phyloP scores from a whole-genome alignment of 2,329 filamentous ascomycete species.

The Elsinoe arachidis region DNA sequence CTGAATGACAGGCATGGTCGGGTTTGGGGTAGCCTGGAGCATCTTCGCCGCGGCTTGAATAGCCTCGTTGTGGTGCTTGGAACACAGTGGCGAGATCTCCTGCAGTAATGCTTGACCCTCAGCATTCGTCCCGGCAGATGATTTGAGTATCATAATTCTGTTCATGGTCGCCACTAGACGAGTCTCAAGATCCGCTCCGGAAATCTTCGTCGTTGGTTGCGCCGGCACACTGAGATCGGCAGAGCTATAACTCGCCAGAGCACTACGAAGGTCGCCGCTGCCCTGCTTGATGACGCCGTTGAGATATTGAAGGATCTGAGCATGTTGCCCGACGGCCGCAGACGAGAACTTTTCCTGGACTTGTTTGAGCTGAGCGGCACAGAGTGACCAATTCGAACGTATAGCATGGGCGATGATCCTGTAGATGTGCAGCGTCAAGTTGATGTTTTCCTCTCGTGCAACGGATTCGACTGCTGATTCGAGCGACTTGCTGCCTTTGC shows the following conservation, averaged over 20 bases:
- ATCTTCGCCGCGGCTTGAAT: slow-evolving; percentile 72
- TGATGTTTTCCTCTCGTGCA: slow-evolving; percentile 57
- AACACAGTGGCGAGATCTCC: slow-evolving; percentile 58
- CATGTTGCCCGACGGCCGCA: slow-evolving; percentile 2
- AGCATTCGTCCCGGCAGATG: slow-evolving; percentile 34
- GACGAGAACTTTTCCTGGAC: slow-evolving; percentile 34
- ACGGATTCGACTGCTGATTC: slow-evolving; percentile 35
- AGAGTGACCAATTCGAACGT: slow-evolving; percentile 60
- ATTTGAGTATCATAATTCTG: slow-evolving; percentile 38
- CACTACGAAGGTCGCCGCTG: slow-evolving; percentile 60
- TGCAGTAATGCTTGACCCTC: slow-evolving; percentile 55
- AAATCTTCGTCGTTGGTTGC: slow-evolving; percentile 12
- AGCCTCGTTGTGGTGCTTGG: slow-evolving; percentile 61
- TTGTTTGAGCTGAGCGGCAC: slow-evolving; percentile 49
- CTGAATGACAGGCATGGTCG: slow-evolving; percentile 58
- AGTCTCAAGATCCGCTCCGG: slow-evolving; percentile 31
- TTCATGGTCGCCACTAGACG: slow-evolving; percentile 42
- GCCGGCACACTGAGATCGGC: slow-evolving; percentile 47
- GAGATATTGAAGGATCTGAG: slow-evolving; percentile 48
- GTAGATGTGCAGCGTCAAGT: slow-evolving; percentile 62
- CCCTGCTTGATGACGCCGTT: slow-evolving; percentile 68
- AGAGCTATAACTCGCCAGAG: slow-evolving; percentile 58
- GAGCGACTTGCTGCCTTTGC: slow-evolving; percentile 18
- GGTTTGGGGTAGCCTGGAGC: slow-evolving; percentile 56
- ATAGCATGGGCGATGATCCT: slow-evolving; percentile 61